phyloP scores from a whole-genome alignment of 108 stramenopile species.

The Fistulifera pelliculosa region DNA sequence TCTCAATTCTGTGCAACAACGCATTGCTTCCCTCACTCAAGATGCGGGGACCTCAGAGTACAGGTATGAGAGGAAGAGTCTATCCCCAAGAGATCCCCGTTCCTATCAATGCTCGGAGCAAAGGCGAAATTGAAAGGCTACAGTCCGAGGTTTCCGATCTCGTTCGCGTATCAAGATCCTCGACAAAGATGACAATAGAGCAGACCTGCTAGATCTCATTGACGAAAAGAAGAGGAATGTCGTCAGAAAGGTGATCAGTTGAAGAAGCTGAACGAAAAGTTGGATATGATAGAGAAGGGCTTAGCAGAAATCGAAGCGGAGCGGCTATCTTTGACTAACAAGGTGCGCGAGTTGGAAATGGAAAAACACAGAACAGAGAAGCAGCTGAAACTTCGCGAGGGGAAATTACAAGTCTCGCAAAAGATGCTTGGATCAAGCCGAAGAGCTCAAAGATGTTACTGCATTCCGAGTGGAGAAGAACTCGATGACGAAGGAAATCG shows the following conservation, averaged over 20 bases:
- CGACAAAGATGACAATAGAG: not conserved
- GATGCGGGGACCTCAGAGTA: no score
- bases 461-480: not conserved
- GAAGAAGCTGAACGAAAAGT: constrained; percentile 20
- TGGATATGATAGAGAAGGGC: constrained; percentile 22
- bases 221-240: not conserved
- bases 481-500: constrained; percentile 1
- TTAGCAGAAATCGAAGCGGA: constrained; percentile 35
- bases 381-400: constrained; percentile 30
- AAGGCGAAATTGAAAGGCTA: no score
- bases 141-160: not conserved
- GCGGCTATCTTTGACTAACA: constrained; percentile 14
- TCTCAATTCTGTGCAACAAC: no score
- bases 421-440: constrained; percentile 18
- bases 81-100: no score
- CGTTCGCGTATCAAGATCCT: not conserved
- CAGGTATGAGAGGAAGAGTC: no score
- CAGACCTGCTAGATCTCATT: not conserved
- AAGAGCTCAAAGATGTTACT: constrained; percentile 14
- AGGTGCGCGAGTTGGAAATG: constrained; percentile 17
- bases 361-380: constrained; percentile 27
- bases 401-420: constrained; percentile 31
- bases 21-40: no score
- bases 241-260: constrained; percentile 11
- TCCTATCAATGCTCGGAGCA: no score